These are phyloP conservation scores for Penicillium canescens DNA, from an alignment of 495 filamentous ascomycete species.

Conservation along the genomic window DNA sequence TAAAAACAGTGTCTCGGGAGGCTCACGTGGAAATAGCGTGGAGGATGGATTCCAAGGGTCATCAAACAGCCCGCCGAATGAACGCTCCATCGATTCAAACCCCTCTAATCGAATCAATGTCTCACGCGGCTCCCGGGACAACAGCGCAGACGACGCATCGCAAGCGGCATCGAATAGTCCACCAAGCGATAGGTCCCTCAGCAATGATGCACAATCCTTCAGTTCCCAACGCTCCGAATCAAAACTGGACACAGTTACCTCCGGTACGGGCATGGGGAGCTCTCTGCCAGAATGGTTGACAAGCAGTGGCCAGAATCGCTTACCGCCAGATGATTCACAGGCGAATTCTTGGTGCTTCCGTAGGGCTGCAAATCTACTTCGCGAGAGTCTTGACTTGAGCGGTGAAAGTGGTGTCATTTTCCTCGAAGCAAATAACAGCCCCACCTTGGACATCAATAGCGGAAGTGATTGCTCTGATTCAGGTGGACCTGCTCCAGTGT, in stretches of 20 bases:
- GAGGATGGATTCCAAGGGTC: conserved; percentile 24
- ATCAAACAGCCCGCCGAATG: conserved; percentile 21
- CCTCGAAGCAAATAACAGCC: conserved; percentile 42
- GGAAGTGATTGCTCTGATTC: conserved; percentile 36
- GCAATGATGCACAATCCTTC: conserved; percentile 32
- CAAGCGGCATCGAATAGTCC: conserved; percentile 20
- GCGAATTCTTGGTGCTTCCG: conserved; percentile 49
- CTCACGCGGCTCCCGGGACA: no score
- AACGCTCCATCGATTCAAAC: conserved; percentile 2
- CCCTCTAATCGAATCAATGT: conserved; percentile 12
- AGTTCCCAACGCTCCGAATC: conserved; percentile 30
- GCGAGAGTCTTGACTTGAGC: conserved; percentile 54
- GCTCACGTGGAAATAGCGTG: conserved; percentile 29
- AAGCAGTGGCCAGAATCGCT: conserved; percentile 31
- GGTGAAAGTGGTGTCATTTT: conserved; percentile 56
- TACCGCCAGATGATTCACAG: conserved; percentile 39
- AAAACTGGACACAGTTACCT: conserved; percentile 23
- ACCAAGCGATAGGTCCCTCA: conserved; percentile 17
- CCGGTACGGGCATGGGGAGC: conserved; percentile 22
- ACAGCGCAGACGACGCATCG: conserved; percentile 9
- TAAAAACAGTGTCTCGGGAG: conserved; percentile 27
- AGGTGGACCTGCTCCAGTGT: conserved; percentile 33
- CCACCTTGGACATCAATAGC: conserved; percentile 30
- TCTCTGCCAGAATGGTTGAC: conserved; percentile 43
- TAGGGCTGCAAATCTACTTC: conserved; percentile 57